phyloP scores from a whole-genome alignment of 192 early-diverging fungal genomes.

The Rhizoclosmatium globosum region DNA sequence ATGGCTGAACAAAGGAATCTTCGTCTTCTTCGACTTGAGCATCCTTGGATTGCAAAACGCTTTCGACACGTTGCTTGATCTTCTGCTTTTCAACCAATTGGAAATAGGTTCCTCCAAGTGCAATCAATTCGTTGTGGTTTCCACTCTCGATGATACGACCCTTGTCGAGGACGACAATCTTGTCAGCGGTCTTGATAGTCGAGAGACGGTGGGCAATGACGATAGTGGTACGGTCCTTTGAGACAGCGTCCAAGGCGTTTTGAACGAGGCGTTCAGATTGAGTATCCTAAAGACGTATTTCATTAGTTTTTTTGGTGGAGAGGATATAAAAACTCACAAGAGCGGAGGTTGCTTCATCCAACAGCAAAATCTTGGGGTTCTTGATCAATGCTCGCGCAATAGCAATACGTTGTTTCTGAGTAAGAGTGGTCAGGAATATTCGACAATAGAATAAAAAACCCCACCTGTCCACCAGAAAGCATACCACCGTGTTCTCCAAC shows the following conservation, averaged over 20 bases:
- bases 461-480: conserved; percentile 83
- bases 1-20: neutral
- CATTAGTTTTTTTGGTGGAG: neutral
- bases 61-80: conserved; percentile 43
- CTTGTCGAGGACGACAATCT: conserved; percentile 57
- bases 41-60: neutral
- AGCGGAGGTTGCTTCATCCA: conserved; percentile 67
- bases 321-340: conserved; percentile 32
- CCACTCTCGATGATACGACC: conserved; percentile 73
- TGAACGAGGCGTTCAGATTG: conserved; percentile 62
- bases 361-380: conserved; percentile 80
- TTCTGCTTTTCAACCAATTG: conserved; percentile 77
- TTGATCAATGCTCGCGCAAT: conserved; percentile 93
- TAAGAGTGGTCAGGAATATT: neutral
- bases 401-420: conserved; percentile 93
- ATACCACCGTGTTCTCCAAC: conserved; percentile 80
- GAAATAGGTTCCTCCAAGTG: conserved; percentile 63
- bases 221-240: conserved; percentile 82
- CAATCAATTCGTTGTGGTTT: conserved; percentile 78
- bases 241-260: conserved; percentile 55
- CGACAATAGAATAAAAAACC: neutral
- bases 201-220: conserved; percentile 92
- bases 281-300: conserved; percentile 48
- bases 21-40: neutral
- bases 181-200: conserved; percentile 85